phyloP scores from a whole-genome alignment of 306 rosid species.

The Begonia loranthoides region DNA sequence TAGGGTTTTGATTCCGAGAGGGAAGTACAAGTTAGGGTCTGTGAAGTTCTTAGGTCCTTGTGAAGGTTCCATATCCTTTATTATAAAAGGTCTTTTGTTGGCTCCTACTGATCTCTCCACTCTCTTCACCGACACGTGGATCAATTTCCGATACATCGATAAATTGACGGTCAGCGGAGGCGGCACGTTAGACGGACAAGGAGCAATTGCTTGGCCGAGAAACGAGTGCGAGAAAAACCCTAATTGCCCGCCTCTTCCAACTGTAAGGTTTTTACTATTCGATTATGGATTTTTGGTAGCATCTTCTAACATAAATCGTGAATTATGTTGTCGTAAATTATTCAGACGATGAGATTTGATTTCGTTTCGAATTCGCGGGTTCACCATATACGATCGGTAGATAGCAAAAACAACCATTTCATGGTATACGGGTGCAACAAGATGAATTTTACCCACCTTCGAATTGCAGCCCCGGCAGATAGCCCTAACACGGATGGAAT shows the following conservation, averaged over 20 bases:
- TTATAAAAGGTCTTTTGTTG: slow-evolving; percentile 23
- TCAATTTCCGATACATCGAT: slow-evolving; percentile 28
- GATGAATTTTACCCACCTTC: slow-evolving; percentile 20
- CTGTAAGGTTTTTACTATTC: slow-evolving; percentile 13
- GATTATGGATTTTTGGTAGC: background rate
- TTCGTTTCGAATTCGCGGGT: slow-evolving; percentile 34
- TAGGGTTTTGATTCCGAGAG: slow-evolving; percentile 22
- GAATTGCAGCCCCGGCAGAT: slow-evolving; percentile 21
- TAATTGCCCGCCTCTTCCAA: slow-evolving; percentile 22
- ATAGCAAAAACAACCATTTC: slow-evolving; percentile 42
- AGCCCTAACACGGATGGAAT: slow-evolving; percentile 76
- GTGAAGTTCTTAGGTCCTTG: slow-evolving; percentile 41
- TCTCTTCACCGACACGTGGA: slow-evolving; percentile 20
- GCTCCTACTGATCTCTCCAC: slow-evolving; percentile 29
- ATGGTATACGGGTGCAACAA: slow-evolving; percentile 22
- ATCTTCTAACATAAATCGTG: background rate
- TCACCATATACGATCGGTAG: slow-evolving; percentile 23
- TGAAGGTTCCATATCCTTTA: slow-evolving; percentile 21
- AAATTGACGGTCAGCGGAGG: slow-evolving; percentile 27
- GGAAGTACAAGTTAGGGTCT: slow-evolving; percentile 23
- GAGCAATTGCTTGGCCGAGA: slow-evolving; percentile 31
- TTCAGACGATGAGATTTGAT: slow-evolving; percentile 36
- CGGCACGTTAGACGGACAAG: slow-evolving; percentile 49
- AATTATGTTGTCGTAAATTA: background rate
- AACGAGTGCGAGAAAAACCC: slow-evolving; percentile 19